phyloP scores from a whole-genome alignment of 495 filamentous ascomycete species.

The Talaromyces adpressus region DNA sequence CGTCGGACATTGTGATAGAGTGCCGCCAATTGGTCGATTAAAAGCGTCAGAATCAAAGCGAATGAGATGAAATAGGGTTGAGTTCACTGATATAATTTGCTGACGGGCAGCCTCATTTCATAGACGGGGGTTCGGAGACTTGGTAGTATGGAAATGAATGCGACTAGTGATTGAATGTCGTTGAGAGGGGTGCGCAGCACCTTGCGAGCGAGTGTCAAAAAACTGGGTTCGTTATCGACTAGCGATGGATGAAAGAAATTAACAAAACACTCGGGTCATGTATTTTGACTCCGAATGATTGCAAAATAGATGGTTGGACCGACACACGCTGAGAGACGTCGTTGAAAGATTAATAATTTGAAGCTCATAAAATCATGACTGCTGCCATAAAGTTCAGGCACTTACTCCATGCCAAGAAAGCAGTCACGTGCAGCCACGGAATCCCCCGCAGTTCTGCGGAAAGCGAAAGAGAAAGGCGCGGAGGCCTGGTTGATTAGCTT shows the following conservation, averaged over 20 bases:
- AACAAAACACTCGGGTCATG: not conserved
- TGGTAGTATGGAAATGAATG: not conserved
- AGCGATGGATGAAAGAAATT: not conserved
- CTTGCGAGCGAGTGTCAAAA: not conserved
- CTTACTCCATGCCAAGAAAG: not conserved
- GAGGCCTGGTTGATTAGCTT: constrained; percentile 25
- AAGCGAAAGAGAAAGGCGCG: not conserved
- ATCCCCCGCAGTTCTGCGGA: constrained; percentile 31
- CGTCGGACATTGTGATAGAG: constrained; percentile 35
- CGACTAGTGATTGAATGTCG: not conserved
- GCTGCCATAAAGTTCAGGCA: not conserved
- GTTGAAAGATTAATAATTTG: not conserved
- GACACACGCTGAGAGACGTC: not conserved
- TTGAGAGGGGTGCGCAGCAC: not conserved
- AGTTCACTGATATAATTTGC: not conserved
- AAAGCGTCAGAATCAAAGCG: not conserved
- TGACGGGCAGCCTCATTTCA: not conserved
- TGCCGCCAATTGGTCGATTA: not conserved
- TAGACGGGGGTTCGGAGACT: too few species aligned
- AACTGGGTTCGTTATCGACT: not conserved
- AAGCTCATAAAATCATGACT: not conserved
- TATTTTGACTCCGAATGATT: not conserved
- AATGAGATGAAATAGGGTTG: not conserved
- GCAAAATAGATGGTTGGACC: not conserved
- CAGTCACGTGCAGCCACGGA: constrained; percentile 16